These are phyloP conservation scores for Boletus coccyginus DNA, from an alignment of 768 basidiomycete genomes.

Conservation along the genomic window DNA sequence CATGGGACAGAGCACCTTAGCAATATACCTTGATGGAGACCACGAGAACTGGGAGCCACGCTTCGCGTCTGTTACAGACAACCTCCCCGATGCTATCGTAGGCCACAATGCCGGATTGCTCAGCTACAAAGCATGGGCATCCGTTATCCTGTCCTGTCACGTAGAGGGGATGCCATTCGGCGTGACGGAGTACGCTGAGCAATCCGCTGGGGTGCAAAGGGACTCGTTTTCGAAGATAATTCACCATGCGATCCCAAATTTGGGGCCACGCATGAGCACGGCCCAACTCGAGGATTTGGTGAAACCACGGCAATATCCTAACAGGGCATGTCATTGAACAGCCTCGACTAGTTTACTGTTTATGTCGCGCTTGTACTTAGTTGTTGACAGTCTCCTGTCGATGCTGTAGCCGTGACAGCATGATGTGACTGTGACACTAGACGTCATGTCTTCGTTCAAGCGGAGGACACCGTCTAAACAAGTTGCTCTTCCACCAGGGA, in stretches of 20 bases:
- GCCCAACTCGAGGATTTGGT: constrained; percentile 22
- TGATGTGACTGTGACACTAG: constrained; percentile 13
- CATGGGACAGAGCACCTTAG: constrained; percentile 38
- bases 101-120: constrained; percentile 40
- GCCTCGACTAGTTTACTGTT: constrained; percentile 22
- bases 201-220: constrained; percentile 32
- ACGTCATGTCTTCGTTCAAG: constrained; percentile 77
- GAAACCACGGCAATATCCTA: constrained; percentile 26
- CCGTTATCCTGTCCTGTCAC: constrained; percentile 33
- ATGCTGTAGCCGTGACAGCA: background rate
- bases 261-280: constrained; percentile 23
- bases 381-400: too few relatives aligned
- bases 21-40: constrained; percentile 35
- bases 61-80: constrained; percentile 14
- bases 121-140: constrained; percentile 36
- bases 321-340: constrained; percentile 23
- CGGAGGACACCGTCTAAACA: constrained; percentile 52
- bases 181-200: constrained; percentile 37
- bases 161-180: constrained; percentile 31
- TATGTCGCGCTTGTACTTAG: too few relatives aligned
- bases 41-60: constrained; percentile 27
- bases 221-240: constrained; percentile 31
- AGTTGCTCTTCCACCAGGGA: constrained; percentile 44
- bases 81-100: constrained; percentile 41
- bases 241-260: constrained; percentile 21